A percentile compares a stretch with the other conserved stretches of the same genome.
Conservation (phyloP, 2,329 filamentous ascomycete species). For the Teratosphaeria nubilosa region DNA sequence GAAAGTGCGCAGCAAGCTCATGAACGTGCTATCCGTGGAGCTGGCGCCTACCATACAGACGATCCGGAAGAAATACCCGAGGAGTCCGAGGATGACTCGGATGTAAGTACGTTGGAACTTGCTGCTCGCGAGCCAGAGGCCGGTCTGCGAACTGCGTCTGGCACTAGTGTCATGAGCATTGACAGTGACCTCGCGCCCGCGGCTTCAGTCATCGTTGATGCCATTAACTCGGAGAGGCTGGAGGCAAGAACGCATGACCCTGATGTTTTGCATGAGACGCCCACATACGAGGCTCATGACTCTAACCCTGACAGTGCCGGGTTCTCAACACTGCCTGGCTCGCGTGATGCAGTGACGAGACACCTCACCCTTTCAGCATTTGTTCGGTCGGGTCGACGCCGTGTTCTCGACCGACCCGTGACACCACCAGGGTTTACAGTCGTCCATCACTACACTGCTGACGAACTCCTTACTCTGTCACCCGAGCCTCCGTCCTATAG, state of each 20-base stretch:
- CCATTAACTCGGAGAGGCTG: not conserved
- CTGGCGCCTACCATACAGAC: constrained; percentile 5
- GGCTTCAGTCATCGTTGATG: not conserved
- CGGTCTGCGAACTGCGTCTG: not conserved
- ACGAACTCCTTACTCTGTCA: not conserved
- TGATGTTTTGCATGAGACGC: not conserved
- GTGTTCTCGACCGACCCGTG: not conserved
- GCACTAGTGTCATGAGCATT: not conserved
- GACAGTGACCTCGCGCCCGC: not conserved
- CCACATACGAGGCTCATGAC: not conserved
- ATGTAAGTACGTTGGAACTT: not conserved
- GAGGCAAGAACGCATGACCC: not conserved
- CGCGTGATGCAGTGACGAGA: not conserved
- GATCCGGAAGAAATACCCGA: constrained; percentile 9
- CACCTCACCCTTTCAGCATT: not conserved
- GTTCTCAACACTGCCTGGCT: not conserved
- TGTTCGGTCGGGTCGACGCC: not conserved
- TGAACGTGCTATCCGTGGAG: not conserved
- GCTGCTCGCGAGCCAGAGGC: not conserved
- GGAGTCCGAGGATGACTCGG: not conserved
- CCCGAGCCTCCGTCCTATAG: not conserved
- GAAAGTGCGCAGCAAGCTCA: not conserved
- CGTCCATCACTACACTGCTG: not conserved
- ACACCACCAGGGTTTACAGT: not conserved
- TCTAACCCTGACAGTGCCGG: not conserved